These are phyloP conservation scores for Acanthamoeba culbertsoni DNA, from an alignment of 208 protist species.

Conservation along the genomic window DNA sequence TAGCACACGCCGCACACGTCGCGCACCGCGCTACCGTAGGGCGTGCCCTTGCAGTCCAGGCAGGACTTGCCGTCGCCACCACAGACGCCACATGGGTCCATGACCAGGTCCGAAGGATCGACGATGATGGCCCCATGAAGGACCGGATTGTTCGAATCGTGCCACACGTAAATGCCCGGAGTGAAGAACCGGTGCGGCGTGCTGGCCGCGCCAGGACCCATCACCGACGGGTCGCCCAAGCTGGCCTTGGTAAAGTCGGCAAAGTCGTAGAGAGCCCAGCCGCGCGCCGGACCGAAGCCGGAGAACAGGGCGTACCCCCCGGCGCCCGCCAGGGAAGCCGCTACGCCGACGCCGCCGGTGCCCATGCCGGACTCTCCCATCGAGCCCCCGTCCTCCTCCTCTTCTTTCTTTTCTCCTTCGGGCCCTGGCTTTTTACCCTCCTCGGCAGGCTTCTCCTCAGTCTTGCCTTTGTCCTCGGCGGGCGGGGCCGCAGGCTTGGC, in stretches of 20 bases:
- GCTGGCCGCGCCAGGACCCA: background rate
- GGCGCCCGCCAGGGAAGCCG: too few species aligned
- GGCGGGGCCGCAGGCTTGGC: too few species aligned
- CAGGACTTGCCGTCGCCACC: background rate
- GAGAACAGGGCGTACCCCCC: background rate
- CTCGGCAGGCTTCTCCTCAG: too few species aligned
- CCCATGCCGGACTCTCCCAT: too few species aligned
- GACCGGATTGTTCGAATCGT: background rate
- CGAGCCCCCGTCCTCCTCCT: too few species aligned
- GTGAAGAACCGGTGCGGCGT: background rate
- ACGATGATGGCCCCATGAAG: background rate
- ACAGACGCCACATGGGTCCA: background rate
- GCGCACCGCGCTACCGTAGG: background rate
- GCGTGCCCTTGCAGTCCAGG: background rate
- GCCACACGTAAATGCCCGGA: background rate
- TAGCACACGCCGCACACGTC: conserved; percentile 18
- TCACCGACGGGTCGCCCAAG: background rate
- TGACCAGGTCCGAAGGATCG: background rate
- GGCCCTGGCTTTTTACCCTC: too few species aligned
- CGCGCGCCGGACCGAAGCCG: background rate
- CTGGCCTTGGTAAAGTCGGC: background rate
- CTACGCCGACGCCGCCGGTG: background rate
- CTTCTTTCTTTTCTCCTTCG: too few species aligned
- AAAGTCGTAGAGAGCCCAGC: background rate
- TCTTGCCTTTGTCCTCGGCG: too few species aligned